Base-by-base conservation (phyloP, 2,329 filamentous ascomycete genomes). In the Trematosphaeria pertusa region DNA sequence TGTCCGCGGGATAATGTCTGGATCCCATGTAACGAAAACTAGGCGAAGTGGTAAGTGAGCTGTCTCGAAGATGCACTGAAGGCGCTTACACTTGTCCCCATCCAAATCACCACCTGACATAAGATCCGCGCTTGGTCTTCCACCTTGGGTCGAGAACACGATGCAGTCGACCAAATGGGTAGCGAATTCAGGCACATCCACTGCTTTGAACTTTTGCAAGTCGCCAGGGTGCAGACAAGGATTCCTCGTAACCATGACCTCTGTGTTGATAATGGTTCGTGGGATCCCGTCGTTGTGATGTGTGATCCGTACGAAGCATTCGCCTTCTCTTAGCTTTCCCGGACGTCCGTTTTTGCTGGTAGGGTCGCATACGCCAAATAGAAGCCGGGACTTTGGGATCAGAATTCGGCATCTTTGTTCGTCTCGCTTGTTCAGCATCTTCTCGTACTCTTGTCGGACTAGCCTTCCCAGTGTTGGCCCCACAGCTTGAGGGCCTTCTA, bases 41-140 rank as follows among this genome's bases (percentile, higher is more conserved):
- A 37, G 2, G 12, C 17, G 24, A 20, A 4, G 36, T 43, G 1
- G 24, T 28, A 11, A 14, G 15, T 9, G n/a, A n/a, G n/a, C n/a
- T n/a, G n/a, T n/a, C n/a, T n/a, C n/a, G n/a, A n/a, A n/a, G n/a
- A n/a, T n/a, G n/a, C n/a, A n/a, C n/a, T n/a, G n/a, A n/a, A n/a
- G n/a, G n/a, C n/a, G 55, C 67, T 57, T 59, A 73, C 72, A 75
- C 20, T 58, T 71, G 51, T 76, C 72, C 4, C 73, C 73, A 41
- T 76, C 73, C 3, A 76, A 54, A 56, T 76, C 73, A 11, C 73
- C 73, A 1, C 73, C 73, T 14, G 73, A 75, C 73, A 75, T 75
- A 39, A 75, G 52, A 50, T 76, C 73, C 4, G 73, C 72, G 6
- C 65, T 67, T 5, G 73, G 72, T 32, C 73, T 52, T 18, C 56